Evolutionary conservation across 2,329 filamentous ascomycete species (phyloP), one percentile per base, ranked within the genome.

Genomic region (Sporothrix sp.): DNA sequence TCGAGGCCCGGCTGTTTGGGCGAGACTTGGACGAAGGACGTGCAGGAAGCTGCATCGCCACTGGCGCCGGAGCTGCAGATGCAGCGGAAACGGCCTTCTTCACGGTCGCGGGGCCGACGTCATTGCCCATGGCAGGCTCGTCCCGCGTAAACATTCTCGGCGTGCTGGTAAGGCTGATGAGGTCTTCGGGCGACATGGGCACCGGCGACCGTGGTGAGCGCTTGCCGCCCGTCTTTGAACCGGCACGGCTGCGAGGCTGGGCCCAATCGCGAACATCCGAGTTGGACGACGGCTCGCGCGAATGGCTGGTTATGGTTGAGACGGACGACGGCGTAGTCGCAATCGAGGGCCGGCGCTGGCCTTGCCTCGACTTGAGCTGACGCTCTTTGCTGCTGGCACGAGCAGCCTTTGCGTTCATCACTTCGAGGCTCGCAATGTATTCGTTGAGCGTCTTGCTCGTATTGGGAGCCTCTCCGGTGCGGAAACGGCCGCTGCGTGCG

Each of bases 151-250:
- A 55, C 36, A 66, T 60, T 25, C 61, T 68, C 1, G 73, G 70
- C 1, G 71, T 77, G 55, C 75, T 77, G 45, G 43, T 3, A 11
- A 84, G 66, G 58, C 78, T 82, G 61, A 81, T 79, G 53, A 87
- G 64, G 60, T 96, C 89, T 59, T 95, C 87, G 0, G 89, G 89
- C 3, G 90, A 95, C 90, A 96, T 96, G 3, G 90, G 88, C 2
- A 95, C 77, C 0, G 91, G 91, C 0, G 91, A 96, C 2, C 88
- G 94, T 1, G 91, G 91, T 1, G 91, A 96, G 20, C 86, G 77
- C 67, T 95, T 95, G 11, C 53, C 56, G 10, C 11, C 82, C 79
- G 16, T 85, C 79, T 61, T 53, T 81, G 84, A 55, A 84, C 68
- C 52, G 0, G 74, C 68, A 54, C 63, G 88, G 56, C 82, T 84